Base-by-base conservation (phyloP, 306 rosid genomes). In the Mimosa bimucronata region DNA sequence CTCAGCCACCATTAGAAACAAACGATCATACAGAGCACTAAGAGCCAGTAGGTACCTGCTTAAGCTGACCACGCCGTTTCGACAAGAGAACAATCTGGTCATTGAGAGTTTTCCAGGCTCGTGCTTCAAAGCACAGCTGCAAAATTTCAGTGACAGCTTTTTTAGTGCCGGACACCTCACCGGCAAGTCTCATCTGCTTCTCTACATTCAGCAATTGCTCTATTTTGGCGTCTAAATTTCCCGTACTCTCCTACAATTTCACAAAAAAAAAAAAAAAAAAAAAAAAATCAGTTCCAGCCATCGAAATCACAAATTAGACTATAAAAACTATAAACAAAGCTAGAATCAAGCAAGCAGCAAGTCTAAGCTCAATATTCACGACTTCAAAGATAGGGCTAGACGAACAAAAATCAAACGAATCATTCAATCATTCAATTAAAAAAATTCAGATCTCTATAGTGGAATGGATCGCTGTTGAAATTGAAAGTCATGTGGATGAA, bases 11-110 rank as follows among this genome's bases (percentile, higher is more conserved):
- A n/a, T n/a, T n/a, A n/a, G n/a, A n/a, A n/a, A n/a, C n/a, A n/a
- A n/a, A 53, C 15, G 48, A 66, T n/a, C 58, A 26, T 26, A 3
- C 23, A 26, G 25, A n/a, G n/a, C 14, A 46, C 7, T 16, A 25
- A 42, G 48, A 0, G 31, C 66, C n/a, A 44, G 12, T 19, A 50
- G 15, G 9, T 15, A 69, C 98, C 97, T 93, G 98, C 86, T 90
- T 93, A 65, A 91, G 94, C 81, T 93, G 98, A 79, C 98, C 97
- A 42, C 97, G 98, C 42, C 98, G 98, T 76, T 93, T 93, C 9
- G 97, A 91, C 68, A 93, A 71, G n/a, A 93, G 88, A 25, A 88
- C 46, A 90, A 94, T 94, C 89, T 94, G 97, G 71, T 94, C 97
- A 50, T 89, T 94, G 72, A 94, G 95, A 38, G 90, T 91, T 61